Evolutionary conservation across 768 basidiomycete species (phyloP).

Genomic region (Lentinula edodes): DNA sequence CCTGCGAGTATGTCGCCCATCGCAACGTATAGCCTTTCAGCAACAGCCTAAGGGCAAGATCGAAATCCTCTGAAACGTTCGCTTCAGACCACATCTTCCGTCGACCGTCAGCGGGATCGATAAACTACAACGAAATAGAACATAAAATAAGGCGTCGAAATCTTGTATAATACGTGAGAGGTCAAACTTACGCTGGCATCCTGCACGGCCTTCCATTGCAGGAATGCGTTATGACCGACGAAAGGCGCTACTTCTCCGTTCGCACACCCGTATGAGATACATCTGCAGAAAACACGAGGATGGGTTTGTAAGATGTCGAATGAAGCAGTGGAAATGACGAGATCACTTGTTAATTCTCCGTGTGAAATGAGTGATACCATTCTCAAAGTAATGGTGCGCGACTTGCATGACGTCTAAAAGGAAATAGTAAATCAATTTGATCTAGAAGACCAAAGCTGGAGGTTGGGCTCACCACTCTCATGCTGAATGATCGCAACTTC

Average conservation of each 20-base stretch:
- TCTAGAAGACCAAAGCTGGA: not conserved
- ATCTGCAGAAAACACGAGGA: constrained; percentile 14
- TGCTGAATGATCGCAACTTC: constrained; percentile 89
- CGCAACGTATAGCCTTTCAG: constrained; percentile 68
- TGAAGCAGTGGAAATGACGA: too few species aligned
- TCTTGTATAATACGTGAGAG: not conserved
- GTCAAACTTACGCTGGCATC: constrained; percentile 47
- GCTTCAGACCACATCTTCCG: constrained; percentile 71
- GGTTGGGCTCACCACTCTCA: constrained; percentile 46
- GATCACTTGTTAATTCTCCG: constrained; percentile 67
- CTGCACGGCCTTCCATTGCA: constrained; percentile 84
- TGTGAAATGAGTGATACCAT: constrained; percentile 86
- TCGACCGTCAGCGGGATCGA: constrained; percentile 56
- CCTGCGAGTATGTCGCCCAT: constrained; percentile 81
- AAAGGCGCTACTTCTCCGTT: constrained; percentile 82
- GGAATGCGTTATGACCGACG: constrained; percentile 83
- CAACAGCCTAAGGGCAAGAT: constrained; percentile 66
- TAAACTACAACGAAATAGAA: constrained; percentile 27
- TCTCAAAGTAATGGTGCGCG: constrained; percentile 85
- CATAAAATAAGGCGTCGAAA: too few species aligned
- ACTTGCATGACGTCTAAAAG: constrained; percentile 35
- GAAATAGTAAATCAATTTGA: not conserved
- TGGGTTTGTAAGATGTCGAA: not conserved
- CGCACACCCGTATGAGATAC: constrained; percentile 70
- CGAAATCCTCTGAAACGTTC: constrained; percentile 81